phyloP scores from a whole-genome alignment of 306 rosid genomes.

The Hippophae rhamnoides region DNA sequence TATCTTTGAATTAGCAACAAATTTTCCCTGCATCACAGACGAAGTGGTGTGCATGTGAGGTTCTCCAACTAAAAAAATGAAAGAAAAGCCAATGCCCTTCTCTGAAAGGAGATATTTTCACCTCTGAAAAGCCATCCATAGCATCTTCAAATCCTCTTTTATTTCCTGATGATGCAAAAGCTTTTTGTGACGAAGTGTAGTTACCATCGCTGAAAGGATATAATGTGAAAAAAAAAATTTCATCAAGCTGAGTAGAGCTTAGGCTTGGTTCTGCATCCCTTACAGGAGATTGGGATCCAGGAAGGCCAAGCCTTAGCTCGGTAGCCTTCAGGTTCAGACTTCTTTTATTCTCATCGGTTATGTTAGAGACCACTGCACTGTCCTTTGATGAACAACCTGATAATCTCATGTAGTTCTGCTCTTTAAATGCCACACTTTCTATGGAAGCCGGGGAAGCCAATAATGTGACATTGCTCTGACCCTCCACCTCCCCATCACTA shows the following conservation, averaged over 20 bases:
- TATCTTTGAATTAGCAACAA: constrained; percentile 33
- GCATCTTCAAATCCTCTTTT: constrained; percentile 79
- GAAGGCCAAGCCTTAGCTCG: constrained; percentile 77
- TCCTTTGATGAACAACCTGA: constrained; percentile 67
- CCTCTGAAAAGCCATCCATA: constrained; percentile 67
- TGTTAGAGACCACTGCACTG: constrained; percentile 43
- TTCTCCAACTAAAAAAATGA: constrained; percentile 2
- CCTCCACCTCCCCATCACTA: constrained; percentile 53
- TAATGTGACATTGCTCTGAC: constrained; percentile 47
- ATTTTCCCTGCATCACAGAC: constrained; percentile 50
- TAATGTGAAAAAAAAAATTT: constrained; percentile 51
- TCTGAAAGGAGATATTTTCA: constrained; percentile 18
- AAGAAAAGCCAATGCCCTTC: constrained; percentile 10
- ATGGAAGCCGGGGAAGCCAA: constrained; percentile 47
- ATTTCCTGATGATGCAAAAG: constrained; percentile 54
- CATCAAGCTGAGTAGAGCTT: constrained; percentile 52
- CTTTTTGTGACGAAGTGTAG: constrained; percentile 36
- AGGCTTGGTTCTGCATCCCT: constrained; percentile 38
- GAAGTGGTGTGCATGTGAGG: constrained; percentile 6
- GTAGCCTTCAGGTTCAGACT: constrained; percentile 69
- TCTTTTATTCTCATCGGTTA: constrained; percentile 35
- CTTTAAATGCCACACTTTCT: constrained; percentile 54
- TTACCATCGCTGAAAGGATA: constrained; percentile 43
- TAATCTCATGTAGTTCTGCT: constrained; percentile 69
- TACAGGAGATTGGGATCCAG: constrained; percentile 74